Conservation (phyloP, 2,329 filamentous ascomycete species). For the Trichophyton equinum region DNA sequence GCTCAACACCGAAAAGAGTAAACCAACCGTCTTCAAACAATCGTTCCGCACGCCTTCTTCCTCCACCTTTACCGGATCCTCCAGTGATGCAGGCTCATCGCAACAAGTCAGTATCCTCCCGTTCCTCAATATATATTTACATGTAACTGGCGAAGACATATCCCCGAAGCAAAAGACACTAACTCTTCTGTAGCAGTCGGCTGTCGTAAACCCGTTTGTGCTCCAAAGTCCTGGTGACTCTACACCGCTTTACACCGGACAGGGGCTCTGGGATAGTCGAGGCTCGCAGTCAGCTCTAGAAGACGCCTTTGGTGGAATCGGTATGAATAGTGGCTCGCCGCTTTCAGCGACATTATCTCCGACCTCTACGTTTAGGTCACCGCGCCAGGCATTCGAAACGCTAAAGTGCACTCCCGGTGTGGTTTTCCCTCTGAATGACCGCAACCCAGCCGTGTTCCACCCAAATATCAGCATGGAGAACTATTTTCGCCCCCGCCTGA, state of each 20-base stretch:
- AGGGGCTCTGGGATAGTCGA: conserved; percentile 28
- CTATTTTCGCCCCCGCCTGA: conserved; percentile 35
- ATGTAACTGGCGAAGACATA: neutral
- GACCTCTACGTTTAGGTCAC: conserved; percentile 25
- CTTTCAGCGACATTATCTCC: conserved; percentile 28
- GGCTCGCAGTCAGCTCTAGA: conserved; percentile 34
- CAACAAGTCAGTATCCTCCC: neutral
- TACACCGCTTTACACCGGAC: conserved; percentile 11
- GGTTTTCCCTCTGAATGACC: conserved; percentile 14
- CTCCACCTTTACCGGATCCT: conserved; percentile 3
- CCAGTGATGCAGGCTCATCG: conserved; percentile 2
- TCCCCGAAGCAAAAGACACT: neutral
- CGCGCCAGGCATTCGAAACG: conserved; percentile 29
- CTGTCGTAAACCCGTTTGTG: conserved; percentile 6
- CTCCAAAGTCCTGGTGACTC: conserved; percentile 6
- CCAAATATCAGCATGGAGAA: conserved; percentile 21
- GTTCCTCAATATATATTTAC: neutral
- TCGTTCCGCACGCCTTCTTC: conserved; percentile 6
- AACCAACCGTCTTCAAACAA: conserved; percentile 2
- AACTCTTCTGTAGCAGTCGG: neutral
- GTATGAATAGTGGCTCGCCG: conserved; percentile 33
- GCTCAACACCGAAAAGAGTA: conserved; percentile 16
- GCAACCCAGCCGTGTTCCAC: conserved; percentile 20
- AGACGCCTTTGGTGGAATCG: conserved; percentile 35
- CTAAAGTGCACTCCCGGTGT: conserved; percentile 10